Evolutionary conservation across 768 basidiomycete species (phyloP).

Genomic region (Crucibulum laeve): DNA sequence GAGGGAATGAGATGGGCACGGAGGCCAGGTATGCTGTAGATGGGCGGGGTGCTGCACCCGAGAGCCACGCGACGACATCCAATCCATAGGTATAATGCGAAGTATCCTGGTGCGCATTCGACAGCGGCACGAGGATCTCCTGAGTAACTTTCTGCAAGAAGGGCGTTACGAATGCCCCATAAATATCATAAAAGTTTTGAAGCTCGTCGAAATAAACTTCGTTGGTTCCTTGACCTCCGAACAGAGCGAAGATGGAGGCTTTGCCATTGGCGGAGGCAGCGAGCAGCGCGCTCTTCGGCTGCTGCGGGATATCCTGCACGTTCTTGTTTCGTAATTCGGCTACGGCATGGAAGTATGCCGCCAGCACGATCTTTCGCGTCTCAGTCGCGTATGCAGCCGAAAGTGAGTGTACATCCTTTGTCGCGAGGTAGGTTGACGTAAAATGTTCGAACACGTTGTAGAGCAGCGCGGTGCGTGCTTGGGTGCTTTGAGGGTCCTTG

Average conservation of each 20-base stretch:
- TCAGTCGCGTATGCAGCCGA: slow-evolving; percentile 71
- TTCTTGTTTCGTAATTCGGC: slow-evolving; percentile 60
- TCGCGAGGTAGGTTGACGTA: slow-evolving; percentile 64
- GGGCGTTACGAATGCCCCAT: slow-evolving; percentile 78
- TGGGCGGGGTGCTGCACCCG: slow-evolving; percentile 65
- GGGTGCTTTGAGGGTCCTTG: slow-evolving; percentile 45
- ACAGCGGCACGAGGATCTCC: slow-evolving; percentile 70
- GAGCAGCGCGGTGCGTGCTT: slow-evolving; percentile 63
- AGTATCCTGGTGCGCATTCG: slow-evolving; percentile 50
- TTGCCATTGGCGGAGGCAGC: slow-evolving; percentile 55
- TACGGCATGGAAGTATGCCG: slow-evolving; percentile 76
- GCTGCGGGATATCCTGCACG: slow-evolving; percentile 49
- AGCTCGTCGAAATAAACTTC: slow-evolving; percentile 98
- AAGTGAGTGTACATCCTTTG: slow-evolving; percentile 79
- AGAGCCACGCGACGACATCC: slow-evolving; percentile 81
- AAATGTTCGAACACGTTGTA: slow-evolving; percentile 75
- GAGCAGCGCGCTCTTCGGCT: slow-evolving; percentile 67
- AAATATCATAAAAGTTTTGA: slow-evolving; percentile 85
- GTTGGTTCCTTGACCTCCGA: slow-evolving; percentile 97
- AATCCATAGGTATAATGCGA: slow-evolving; percentile 79
- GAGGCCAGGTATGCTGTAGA: slow-evolving; percentile 85
- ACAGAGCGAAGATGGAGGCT: slow-evolving; percentile 84
- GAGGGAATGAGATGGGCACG: slow-evolving; percentile 88
- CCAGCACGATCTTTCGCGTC: slow-evolving; percentile 69
- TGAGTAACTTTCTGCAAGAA: slow-evolving; percentile 63